Percentiles rank a stretch among this genome's conserved stretches.
Evolutionary conservation across 140 eudicot species (phyloP).

Genomic region (Bidens hawaiensis): DNA sequence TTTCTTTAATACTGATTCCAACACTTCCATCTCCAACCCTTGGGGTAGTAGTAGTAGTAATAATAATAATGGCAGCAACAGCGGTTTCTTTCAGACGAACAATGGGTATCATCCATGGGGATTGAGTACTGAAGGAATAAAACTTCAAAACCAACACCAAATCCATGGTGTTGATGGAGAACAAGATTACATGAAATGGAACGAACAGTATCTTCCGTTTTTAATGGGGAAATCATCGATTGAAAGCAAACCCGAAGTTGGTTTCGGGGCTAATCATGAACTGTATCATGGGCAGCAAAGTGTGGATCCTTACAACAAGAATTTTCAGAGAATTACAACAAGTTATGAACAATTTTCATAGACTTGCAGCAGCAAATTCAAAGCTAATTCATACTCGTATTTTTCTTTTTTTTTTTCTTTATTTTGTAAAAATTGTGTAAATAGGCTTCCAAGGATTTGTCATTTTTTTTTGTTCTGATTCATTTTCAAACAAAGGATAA

Average conservation of each 20-base stretch:
- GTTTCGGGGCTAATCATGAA: slow-evolving; percentile 24
- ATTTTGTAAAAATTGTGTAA: slow-evolving; percentile 21
- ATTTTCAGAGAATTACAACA: slow-evolving; percentile 70
- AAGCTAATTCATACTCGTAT: slow-evolving; percentile 47
- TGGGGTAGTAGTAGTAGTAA: slow-evolving; percentile 11
- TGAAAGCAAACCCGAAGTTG: slow-evolving; percentile 37
- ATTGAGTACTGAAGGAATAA: slow-evolving; percentile 29
- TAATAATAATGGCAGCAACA: slow-evolving; percentile 33
- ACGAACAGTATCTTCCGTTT: slow-evolving; percentile 61
- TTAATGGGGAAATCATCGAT: slow-evolving; percentile 36
- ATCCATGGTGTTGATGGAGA: slow-evolving; percentile 16
- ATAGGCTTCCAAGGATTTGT: slow-evolving; percentile 32
- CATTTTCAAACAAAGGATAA: slow-evolving; percentile 22
- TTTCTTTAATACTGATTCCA: slow-evolving; percentile 39
- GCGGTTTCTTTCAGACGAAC: slow-evolving; percentile 31
- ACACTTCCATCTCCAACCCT: slow-evolving; percentile 11
- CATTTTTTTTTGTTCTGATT: slow-evolving; percentile 21
- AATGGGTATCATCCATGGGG: slow-evolving; percentile 46
- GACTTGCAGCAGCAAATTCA: slow-evolving; percentile 17
- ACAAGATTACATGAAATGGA: slow-evolving; percentile 65
- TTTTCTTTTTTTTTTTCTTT: slow-evolving; percentile 20
- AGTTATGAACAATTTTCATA: slow-evolving; percentile 71
- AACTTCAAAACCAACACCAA: slow-evolving; percentile 23
- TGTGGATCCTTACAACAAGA: slow-evolving; percentile 57
- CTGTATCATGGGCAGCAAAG: slow-evolving; percentile 25